Base-by-base conservation (phyloP, 768 basidiomycete species). In the Epithele typhae region DNA sequence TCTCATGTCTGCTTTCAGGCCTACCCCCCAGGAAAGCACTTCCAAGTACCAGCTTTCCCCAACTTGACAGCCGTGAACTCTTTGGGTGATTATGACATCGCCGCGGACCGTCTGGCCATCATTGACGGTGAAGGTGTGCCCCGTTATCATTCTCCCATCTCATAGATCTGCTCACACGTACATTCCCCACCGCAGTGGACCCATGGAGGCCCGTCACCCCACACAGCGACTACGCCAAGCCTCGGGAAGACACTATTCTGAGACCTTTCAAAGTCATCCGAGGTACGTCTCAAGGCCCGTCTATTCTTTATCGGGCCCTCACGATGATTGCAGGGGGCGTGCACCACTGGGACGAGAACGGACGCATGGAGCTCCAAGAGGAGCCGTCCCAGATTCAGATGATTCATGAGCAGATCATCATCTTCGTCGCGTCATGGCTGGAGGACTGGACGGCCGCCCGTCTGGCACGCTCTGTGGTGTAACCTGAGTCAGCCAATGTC, bases 121-220 rank as follows among this genome's bases (percentile, higher is more conserved):
- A 87, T 97, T 46, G 89, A 92, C 55, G 89, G 89, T 8, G 84
- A 89, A 75, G 76, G 87, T 85, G 11, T 43, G 19, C 18, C 17
- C 35, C 15, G 35, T 17, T 8, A 6, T 17, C 17, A 7, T 8
- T n/a, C 12, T 17, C 9, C 35, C 7, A 36, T n/a, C n/a, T 36
- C 35, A 6, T 8, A n/a, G 8, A 14, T 8, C 15, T n/a, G 9
- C 17, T 36, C 9, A 36, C 35, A 30, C 32, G 7, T 2, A 10
- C 11, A 3, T 19, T 37, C n/a, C n/a, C n/a, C n/a, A n/a, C 12
- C 1, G 3, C 51, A 89, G 88, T 87, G 25, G 92, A 95, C 66
- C 92, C 92, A 14, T 96, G 92, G 92, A 77, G 85, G 46, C 90
- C 92, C 0, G 81, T 80, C 55, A 91, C 88, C 9, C 88, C 89